phyloP scores from a whole-genome alignment of 2,329 filamentous ascomycete species.

The Aureobasidium sp. region DNA sequence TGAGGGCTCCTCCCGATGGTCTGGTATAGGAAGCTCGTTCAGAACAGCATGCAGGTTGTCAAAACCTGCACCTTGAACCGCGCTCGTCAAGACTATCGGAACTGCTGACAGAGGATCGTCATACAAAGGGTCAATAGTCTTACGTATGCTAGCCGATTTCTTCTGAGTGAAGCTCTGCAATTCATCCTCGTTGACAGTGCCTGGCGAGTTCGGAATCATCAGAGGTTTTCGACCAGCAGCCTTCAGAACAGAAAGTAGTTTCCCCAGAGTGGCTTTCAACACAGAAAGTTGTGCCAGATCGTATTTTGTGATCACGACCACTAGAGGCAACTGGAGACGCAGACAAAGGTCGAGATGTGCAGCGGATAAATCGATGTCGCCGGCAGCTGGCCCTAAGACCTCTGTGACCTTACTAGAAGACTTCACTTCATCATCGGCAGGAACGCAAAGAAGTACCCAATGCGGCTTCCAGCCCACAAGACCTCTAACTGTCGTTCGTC shows the following conservation, averaged over 20 bases:
- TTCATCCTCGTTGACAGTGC: conserved; percentile 35
- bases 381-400: conserved; percentile 41
- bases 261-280: conserved; percentile 63
- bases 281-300: conserved; percentile 72
- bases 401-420: conserved; percentile 39
- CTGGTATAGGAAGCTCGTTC: conserved; percentile 61
- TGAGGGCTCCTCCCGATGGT: not conserved
- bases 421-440: conserved; percentile 63
- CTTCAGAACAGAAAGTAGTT: conserved; percentile 72
- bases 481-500: conserved; percentile 79
- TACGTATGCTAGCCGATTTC: conserved; percentile 54
- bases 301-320: conserved; percentile 82
- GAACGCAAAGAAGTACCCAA: conserved; percentile 83
- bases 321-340: conserved; percentile 68
- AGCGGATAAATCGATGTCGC: conserved; percentile 64
- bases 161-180: conserved; percentile 50
- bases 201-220: conserved; percentile 48
- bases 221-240: conserved; percentile 64
- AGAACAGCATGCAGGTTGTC: conserved; percentile 76
- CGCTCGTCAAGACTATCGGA: conserved; percentile 81
- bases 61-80: conserved; percentile 77
- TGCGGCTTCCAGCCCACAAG: conserved; percentile 95
- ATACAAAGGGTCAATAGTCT: conserved; percentile 47
- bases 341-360: conserved; percentile 81
- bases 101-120: conserved; percentile 49